Evolutionary conservation across 805 yeast genomes (phyloP).

Genomic region (Hanseniaspora taiwanica): DNA sequence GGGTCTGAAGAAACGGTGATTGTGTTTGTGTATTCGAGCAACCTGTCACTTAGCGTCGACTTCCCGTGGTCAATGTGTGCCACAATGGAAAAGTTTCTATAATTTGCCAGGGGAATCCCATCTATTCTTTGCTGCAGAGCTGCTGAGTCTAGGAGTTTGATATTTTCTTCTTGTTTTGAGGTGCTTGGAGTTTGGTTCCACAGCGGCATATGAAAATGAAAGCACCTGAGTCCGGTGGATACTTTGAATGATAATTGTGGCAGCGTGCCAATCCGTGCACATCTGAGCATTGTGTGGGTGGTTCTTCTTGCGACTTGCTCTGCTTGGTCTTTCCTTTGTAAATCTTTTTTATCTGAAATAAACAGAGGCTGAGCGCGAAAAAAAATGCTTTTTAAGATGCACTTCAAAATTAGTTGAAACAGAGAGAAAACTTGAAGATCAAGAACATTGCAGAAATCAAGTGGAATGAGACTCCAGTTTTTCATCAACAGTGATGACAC

Average conservation of each 20-base stretch:
- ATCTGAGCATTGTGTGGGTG: too few species aligned
- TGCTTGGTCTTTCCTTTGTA: too few species aligned
- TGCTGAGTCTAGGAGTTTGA: background rate
- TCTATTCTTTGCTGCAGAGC: slow-evolving; percentile 45
- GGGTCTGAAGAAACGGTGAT: slow-evolving; percentile 24
- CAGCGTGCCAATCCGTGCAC: too few species aligned
- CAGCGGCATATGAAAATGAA: too few species aligned
- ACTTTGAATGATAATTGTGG: too few species aligned
- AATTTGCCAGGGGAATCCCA: slow-evolving; percentile 71
- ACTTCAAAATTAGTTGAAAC: background rate
- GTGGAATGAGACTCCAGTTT: slow-evolving; percentile 19
- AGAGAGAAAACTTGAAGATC: background rate
- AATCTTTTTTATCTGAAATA: too few species aligned
- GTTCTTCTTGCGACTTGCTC: too few species aligned
- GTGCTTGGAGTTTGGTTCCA: background rate
- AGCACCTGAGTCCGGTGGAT: too few species aligned
- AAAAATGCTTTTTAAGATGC: background rate
- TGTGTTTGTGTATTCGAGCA: slow-evolving; percentile 81
- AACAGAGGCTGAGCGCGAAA: too few species aligned
- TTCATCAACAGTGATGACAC: slow-evolving; percentile 20
- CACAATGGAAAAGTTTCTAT: slow-evolving; percentile 83
- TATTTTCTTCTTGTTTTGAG: background rate
- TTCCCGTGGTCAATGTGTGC: slow-evolving; percentile 92
- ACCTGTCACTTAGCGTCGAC: slow-evolving; percentile 78
- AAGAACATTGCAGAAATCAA: background rate